Percentiles rank a stretch among this genome's conserved stretches.
Conservation (phyloP, 129 eudicot species). For the Centrapalus pauciflorus region DNA sequence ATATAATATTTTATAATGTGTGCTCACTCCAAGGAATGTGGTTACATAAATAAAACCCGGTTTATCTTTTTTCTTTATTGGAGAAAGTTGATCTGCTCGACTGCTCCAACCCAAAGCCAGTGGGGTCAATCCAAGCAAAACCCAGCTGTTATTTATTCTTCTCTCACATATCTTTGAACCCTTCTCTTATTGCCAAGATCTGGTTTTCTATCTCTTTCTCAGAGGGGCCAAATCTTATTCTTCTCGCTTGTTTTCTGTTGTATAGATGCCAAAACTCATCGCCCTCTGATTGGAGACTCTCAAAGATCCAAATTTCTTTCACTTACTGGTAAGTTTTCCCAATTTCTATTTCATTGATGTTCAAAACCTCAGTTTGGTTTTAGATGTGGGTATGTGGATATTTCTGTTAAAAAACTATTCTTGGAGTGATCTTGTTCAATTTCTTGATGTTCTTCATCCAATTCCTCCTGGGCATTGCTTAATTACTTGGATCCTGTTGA, state of each 20-base stretch:
- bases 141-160: slow-evolving; percentile 50
- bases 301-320: slow-evolving; percentile 42
- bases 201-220: slow-evolving; percentile 33
- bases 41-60: no score
- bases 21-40: slow-evolving; percentile 20
- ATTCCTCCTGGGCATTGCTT: slow-evolving; percentile 23
- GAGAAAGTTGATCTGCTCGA: slow-evolving; percentile 23
- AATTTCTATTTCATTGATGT: background rate
- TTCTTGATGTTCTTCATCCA: background rate
- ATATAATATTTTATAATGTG: background rate
- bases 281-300: slow-evolving; percentile 6
- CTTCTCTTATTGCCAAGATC: slow-evolving; percentile 40
- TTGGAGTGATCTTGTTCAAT: slow-evolving; percentile 1
- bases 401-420: slow-evolving; percentile 11
- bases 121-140: slow-evolving; percentile 37
- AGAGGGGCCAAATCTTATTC: slow-evolving; percentile 22
- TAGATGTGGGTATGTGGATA: background rate
- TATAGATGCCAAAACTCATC: background rate
- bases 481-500: slow-evolving; percentile 16
- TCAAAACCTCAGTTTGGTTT: background rate
- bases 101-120: slow-evolving; percentile 23
- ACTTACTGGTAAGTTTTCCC: slow-evolving; percentile 36
- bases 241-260: slow-evolving; percentile 3
- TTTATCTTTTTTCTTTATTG: no score
- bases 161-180: slow-evolving; percentile 22